Percentiles rank a stretch among this genome's conserved stretches.
Conservation (phyloP, 306 rosid genomes). For the Cucumis melo region DNA sequence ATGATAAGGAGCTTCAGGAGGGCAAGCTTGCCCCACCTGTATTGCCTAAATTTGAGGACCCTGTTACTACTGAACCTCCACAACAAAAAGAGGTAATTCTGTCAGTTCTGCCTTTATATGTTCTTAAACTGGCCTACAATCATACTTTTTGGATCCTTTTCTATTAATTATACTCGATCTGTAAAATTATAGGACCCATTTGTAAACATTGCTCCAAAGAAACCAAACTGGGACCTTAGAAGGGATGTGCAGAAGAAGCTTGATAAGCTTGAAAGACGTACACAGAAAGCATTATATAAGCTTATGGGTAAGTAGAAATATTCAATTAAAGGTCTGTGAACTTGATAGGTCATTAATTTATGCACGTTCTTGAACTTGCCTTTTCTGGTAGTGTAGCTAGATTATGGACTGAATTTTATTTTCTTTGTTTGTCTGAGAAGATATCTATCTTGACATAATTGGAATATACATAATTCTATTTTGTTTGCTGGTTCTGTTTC, state of each 20-base stretch:
- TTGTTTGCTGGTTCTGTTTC: background rate
- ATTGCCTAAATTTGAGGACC: constrained; percentile 86
- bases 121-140: background rate
- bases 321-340: background rate
- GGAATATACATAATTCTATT: background rate
- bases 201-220: constrained; percentile 90
- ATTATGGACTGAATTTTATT: background rate
- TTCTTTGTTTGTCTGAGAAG: background rate
- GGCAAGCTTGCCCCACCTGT: constrained; percentile 75
- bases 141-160: background rate
- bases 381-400: background rate
- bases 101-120: background rate
- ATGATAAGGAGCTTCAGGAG: constrained; percentile 72
- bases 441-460: background rate
- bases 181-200: constrained; percentile 53
- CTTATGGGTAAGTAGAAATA: constrained; percentile 46
- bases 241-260: constrained; percentile 97
- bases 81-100: constrained; percentile 35
- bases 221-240: constrained; percentile 91
- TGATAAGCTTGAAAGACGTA: constrained; percentile 80
- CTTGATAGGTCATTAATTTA: background rate
- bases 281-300: constrained; percentile 72
- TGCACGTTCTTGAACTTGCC: background rate
- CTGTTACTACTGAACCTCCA: constrained; percentile 43
- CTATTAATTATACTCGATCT: background rate